These are phyloP conservation scores for Phytophthora pinifolia DNA, from an alignment of 352 stramenopile species.

Conservation along the genomic window DNA sequence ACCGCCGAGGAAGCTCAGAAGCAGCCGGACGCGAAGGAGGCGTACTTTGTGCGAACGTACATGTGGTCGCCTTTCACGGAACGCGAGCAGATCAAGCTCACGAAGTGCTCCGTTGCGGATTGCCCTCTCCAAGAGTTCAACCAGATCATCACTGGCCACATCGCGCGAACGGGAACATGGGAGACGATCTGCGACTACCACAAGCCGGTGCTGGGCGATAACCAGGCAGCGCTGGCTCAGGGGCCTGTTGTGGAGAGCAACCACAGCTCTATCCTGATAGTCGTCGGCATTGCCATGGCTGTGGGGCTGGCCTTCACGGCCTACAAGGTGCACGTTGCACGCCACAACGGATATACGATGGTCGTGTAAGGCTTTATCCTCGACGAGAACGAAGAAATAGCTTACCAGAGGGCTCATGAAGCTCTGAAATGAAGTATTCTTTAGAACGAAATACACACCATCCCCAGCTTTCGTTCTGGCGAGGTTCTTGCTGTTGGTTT, in stretches of 20 bases:
- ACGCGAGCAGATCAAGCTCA: slow-evolving; percentile 67
- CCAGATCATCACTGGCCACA: slow-evolving; percentile 67
- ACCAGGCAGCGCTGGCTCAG: slow-evolving; percentile 14
- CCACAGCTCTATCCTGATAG: slow-evolving; percentile 33
- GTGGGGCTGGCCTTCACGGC: slow-evolving; percentile 49
- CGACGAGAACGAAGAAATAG: slow-evolving; percentile 9
- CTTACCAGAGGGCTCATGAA: background rate
- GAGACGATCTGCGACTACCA: slow-evolving; percentile 82
- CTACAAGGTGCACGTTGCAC: slow-evolving; percentile 57
- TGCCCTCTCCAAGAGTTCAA: slow-evolving; percentile 80
- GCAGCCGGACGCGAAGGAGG: slow-evolving; percentile 28
- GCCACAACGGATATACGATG: slow-evolving; percentile 52
- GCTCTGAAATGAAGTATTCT: too few relatives aligned
- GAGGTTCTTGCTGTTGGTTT: too few relatives aligned
- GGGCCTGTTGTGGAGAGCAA: slow-evolving; percentile 5
- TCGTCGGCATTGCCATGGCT: slow-evolving; percentile 47
- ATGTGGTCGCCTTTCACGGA: slow-evolving; percentile 72
- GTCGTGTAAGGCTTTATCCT: slow-evolving; percentile 19
- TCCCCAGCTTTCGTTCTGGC: too few relatives aligned
- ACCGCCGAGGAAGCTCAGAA: slow-evolving; percentile 19
- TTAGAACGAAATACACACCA: too few relatives aligned
- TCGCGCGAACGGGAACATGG: slow-evolving; percentile 72
- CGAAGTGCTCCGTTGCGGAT: slow-evolving; percentile 74
- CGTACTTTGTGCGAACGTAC: slow-evolving; percentile 73
- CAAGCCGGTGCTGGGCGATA: slow-evolving; percentile 23